Percentiles rank a stretch among this genome's conserved stretches.
phyloP scores from a whole-genome alignment of 805 yeast species.

The Barnettozyma botsteinii region DNA sequence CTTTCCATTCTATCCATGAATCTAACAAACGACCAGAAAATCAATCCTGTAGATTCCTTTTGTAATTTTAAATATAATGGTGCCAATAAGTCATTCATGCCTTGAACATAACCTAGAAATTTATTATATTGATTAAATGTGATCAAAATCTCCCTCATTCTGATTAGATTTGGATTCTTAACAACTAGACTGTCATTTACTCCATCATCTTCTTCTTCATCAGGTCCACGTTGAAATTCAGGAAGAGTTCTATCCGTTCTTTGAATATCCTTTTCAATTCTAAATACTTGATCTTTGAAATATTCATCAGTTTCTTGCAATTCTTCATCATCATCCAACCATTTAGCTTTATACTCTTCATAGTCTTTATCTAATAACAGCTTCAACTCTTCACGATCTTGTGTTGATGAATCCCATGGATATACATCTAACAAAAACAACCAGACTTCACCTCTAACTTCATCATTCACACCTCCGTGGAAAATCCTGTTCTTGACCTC shows the following conservation, averaged over 20 bases:
- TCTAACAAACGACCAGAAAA: conserved; percentile 84
- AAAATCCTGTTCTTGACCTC: conserved; percentile 82
- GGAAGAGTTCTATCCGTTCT: conserved; percentile 81
- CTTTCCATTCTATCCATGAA: conserved; percentile 96
- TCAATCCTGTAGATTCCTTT: conserved; percentile 55
- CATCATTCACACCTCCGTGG: conserved; percentile 75
- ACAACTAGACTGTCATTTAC: conserved; percentile 57
- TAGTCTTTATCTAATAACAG: conserved; percentile 56
- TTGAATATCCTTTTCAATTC: conserved; percentile 91
- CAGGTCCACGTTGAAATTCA: conserved; percentile 42
- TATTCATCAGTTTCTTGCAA: conserved; percentile 46
- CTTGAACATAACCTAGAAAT: conserved; percentile 93
- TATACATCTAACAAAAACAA: conserved; percentile 72
- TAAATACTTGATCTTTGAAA: conserved; percentile 83
- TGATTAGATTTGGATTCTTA: conserved; percentile 66
- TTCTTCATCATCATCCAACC: conserved; percentile 60
- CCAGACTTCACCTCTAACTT: conserved; percentile 75
- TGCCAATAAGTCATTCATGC: conserved; percentile 91
- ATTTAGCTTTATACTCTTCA: conserved; percentile 57
- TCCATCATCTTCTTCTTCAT: conserved; percentile 27
- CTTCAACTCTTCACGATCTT: conserved; percentile 58
- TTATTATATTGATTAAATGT: conserved; percentile 82
- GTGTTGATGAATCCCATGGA: conserved; percentile 79
- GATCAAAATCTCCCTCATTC: conserved; percentile 68
- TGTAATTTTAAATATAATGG: conserved; percentile 64